Base-by-base conservation (phyloP, 148 eudicot genomes). In the Gaultheria prostrata region DNA sequence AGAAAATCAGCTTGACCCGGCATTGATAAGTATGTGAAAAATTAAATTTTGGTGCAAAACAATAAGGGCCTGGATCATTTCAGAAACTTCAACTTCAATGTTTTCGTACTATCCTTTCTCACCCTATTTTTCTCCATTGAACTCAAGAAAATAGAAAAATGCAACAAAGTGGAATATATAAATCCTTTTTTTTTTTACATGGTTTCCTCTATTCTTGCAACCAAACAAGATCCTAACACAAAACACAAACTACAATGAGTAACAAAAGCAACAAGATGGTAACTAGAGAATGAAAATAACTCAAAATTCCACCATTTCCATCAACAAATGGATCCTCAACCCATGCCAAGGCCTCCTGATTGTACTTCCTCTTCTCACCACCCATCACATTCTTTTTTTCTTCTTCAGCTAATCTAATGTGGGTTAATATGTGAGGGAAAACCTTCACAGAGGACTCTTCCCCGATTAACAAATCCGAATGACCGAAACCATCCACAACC, bases 391-490 rank as follows among this genome's bases (percentile, higher is more conserved):
- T 8, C 48, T 13, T 54, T 48, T 49, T 65, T 54, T 51, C 90
- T 32, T 86, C 82, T 79, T 88, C 88, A 33, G 88, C 53, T 76
- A 86, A 79, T 53, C 63, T 51, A 12, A 88, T 88, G 49, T 88
- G 90, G 35, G 33, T 30, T 35, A 80, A 12, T 82, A 88, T 84
- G 33, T 82, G 85, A 53, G 88, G 88, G 50, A 84, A 88, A 81
- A 88, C 88, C 81, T 78, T 82, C 65, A 30, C 28, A 61, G 18
- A 6, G 6, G 90, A 84, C 77, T 88, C 83, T 67, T 88, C 85
- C n/a, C 90, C 90, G 20, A 88, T 83, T 78, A 86, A 82, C 35
- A 88, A 80, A 75, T 88, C 90, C 18, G 90, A 88, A 70, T 88
- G 90, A 2, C 90, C 90, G 28, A 88, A 88, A 8, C 87, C 87